phyloP scores from a whole-genome alignment of 768 basidiomycete genomes.

The Suillus variegatus region DNA sequence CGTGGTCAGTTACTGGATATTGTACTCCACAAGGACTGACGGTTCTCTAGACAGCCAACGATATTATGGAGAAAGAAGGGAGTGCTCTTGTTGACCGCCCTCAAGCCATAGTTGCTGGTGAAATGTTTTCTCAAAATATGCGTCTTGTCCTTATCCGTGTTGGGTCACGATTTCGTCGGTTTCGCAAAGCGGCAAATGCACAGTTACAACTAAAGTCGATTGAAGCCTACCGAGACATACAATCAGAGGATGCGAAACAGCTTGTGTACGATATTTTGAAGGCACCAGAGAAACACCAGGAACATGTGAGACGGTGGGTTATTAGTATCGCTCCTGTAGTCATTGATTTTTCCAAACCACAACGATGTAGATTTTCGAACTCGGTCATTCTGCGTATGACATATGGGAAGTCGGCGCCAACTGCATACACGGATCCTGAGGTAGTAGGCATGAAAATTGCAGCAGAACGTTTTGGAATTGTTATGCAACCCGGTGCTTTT shows the following conservation, averaged over 20 bases:
- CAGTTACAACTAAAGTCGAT: conserved; percentile 50
- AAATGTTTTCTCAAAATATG: conserved; percentile 56
- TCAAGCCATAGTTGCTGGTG: conserved; percentile 48
- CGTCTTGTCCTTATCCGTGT: conserved; percentile 49
- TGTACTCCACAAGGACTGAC: conserved; percentile 16
- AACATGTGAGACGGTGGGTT: background rate
- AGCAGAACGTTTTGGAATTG: conserved; percentile 23
- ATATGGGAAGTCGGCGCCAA: conserved; percentile 52
- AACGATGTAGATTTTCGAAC: conserved; percentile 44
- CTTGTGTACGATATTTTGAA: conserved; percentile 11
- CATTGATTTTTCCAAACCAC: background rate
- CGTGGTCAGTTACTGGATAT: conserved; percentile 7
- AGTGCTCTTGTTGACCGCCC: conserved; percentile 50
- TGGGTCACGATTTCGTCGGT: conserved; percentile 54
- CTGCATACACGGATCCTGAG: conserved; percentile 32
- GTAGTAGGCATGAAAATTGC: conserved; percentile 20
- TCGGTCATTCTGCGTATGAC: conserved; percentile 49
- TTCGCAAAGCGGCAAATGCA: conserved; percentile 53
- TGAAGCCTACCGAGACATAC: conserved; percentile 41
- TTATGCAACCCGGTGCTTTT: conserved; percentile 27
- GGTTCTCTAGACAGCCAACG: conserved; percentile 43
- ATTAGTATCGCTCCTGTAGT: background rate
- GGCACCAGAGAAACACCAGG: background rate
- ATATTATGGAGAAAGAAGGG: conserved; percentile 60
- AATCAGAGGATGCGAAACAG: conserved; percentile 32